Percentiles rank a stretch among this genome's conserved stretches.
Evolutionary conservation across 148 eudicot genomes (phyloP).

Genomic region (Rhododendron molle): DNA sequence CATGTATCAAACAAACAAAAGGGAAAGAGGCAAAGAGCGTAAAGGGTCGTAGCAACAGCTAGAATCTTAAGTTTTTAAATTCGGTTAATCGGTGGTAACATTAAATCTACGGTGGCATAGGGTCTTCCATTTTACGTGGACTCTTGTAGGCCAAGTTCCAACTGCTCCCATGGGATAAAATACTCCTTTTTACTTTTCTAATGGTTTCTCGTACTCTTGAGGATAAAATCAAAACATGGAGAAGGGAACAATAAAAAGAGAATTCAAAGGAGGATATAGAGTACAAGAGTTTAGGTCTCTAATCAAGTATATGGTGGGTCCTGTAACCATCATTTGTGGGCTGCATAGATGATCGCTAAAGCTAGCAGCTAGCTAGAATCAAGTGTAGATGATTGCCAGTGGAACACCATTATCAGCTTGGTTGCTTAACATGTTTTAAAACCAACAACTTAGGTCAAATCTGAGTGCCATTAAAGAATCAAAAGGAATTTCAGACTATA

Average conservation of each 20-base stretch:
- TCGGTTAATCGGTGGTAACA: no score
- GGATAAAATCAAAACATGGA: not conserved
- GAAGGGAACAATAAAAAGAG: not conserved
- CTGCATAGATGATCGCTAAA: not conserved
- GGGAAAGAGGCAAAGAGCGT: no score
- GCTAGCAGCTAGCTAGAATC: no score
- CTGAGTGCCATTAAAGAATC: not conserved
- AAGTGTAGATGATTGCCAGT: not conserved
- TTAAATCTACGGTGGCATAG: not conserved
- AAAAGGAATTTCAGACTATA: not conserved
- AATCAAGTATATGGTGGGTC: not conserved
- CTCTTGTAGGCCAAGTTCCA: not conserved
- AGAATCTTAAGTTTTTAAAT: no score
- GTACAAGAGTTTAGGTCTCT: not conserved
- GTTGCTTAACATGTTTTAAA: not conserved
- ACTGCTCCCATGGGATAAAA: no score
- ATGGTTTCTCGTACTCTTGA: not conserved
- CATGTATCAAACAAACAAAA: no score
- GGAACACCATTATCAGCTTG: not conserved
- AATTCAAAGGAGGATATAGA: not conserved
- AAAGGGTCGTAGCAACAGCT: no score
- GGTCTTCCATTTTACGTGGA: slow-evolving; percentile 1
- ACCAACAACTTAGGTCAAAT: not conserved
- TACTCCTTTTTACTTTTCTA: no score
- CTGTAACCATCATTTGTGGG: not conserved